A percentile compares a stretch with the other conserved stretches of the same genome.
Conservation (phyloP, 2,329 filamentous ascomycete genomes). For the Phoma sp. region DNA sequence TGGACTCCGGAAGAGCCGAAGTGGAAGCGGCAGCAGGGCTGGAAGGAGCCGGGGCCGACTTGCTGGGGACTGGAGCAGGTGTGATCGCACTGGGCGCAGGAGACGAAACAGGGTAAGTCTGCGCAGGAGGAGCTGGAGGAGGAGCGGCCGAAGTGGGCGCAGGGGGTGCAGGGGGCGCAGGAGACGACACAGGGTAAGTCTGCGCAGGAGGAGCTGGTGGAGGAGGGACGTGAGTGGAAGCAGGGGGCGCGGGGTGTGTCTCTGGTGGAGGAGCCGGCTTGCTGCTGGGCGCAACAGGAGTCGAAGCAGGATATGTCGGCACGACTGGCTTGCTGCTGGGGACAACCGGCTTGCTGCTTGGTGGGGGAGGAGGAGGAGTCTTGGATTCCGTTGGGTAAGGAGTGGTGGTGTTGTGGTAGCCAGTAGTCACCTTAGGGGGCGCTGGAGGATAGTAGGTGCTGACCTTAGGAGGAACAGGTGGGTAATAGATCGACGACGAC, state of each 20-base stretch:
- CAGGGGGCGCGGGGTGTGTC: no score
- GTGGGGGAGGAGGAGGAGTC: constrained; percentile 13
- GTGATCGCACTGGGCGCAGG: constrained; percentile 9
- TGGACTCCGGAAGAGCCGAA: constrained; percentile 27
- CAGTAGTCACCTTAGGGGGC: constrained; percentile 9
- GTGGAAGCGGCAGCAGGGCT: constrained; percentile 17
- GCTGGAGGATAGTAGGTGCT: constrained; percentile 1
- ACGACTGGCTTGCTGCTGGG: constrained; percentile 19
- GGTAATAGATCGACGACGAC: constrained; percentile 2
- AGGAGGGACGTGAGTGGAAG: no score
- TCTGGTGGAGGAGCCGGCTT: constrained; percentile 3
- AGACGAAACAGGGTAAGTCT: constrained; percentile 9
- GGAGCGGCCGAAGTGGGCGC: constrained; percentile 8
- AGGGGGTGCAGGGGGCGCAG: constrained; percentile 7
- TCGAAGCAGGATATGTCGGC: constrained; percentile 16
- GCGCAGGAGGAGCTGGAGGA: constrained; percentile 7
- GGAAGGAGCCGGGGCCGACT: constrained; percentile 11
- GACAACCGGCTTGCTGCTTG: no score
- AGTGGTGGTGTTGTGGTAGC: constrained; percentile 17
- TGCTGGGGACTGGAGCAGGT: constrained; percentile 14
- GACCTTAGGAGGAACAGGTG: constrained; percentile 4
- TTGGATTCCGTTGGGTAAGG: constrained; percentile 11
- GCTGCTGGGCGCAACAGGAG: constrained; percentile 12
- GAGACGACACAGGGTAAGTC: neutral
- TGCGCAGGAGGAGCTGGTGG: constrained; percentile 16